Evolutionary conservation across 306 rosid species (phyloP).

Genomic region (Vicia faba): DNA sequence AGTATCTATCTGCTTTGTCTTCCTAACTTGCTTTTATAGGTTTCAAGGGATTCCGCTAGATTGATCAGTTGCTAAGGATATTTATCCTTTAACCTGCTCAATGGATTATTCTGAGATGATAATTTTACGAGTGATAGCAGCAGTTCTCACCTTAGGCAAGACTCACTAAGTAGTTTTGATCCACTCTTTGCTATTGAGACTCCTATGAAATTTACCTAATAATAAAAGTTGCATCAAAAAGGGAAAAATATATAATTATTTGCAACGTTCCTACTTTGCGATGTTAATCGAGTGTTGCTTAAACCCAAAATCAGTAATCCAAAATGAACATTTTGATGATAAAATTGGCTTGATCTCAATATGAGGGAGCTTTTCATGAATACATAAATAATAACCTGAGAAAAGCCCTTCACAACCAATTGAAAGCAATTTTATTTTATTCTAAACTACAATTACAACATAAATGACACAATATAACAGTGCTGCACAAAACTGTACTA

Average conservation of each 20-base stretch:
- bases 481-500: slow-evolving; percentile 39
- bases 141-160: background rate
- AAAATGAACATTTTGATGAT: background rate
- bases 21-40: no score
- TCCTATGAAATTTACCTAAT: background rate
- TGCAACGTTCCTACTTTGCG: background rate
- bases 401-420: slow-evolving; percentile 17
- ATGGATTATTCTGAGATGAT: no score
- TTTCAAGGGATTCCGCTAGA: no score
- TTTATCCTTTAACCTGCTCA: no score
- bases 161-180: background rate
- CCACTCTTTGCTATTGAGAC: background rate
- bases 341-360: slow-evolving; percentile 15
- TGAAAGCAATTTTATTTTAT: slow-evolving; percentile 26
- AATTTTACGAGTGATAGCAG: no score
- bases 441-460: slow-evolving; percentile 26
- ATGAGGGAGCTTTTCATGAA: slow-evolving; percentile 6
- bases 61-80: no score
- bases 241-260: background rate
- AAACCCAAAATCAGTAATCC: background rate
- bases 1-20: no score
- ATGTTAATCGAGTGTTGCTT: background rate
- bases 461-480: slow-evolving; percentile 26
- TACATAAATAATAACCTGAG: background rate
- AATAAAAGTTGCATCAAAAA: background rate